Percentiles rank a stretch among this genome's conserved stretches.
phyloP scores from a whole-genome alignment of 306 rosid genomes.

The Carpinus viminea region DNA sequence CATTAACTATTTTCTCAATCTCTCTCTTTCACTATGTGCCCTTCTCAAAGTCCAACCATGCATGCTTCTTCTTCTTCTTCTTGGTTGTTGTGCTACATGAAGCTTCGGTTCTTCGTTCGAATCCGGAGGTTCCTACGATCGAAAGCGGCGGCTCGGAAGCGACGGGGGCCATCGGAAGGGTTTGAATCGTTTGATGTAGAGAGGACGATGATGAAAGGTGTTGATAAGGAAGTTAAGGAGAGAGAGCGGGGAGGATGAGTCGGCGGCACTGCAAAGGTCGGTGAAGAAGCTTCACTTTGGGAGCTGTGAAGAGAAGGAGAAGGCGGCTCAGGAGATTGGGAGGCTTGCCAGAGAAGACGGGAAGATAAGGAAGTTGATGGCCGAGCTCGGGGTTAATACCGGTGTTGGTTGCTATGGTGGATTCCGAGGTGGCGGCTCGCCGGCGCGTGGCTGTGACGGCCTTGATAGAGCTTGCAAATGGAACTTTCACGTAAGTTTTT shows the following conservation, averaged over 20 bases:
- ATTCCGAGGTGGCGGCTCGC: conserved; percentile 40
- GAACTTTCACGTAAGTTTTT: conserved; percentile 70
- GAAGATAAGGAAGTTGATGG: conserved; percentile 64
- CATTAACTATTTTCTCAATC: conserved; percentile 21
- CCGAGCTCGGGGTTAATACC: conserved; percentile 84
- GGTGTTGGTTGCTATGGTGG: conserved; percentile 73
- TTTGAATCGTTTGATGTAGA: conserved; percentile 14
- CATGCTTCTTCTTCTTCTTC: conserved; percentile 46
- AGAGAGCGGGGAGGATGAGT: conserved; percentile 41
- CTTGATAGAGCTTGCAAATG: conserved; percentile 69
- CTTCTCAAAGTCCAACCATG: conserved; percentile 48
- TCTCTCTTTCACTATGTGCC: conserved; percentile 19
- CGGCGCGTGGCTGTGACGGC: conserved; percentile 54
- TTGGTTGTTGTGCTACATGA: conserved; percentile 62
- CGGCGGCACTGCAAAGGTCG: conserved; percentile 53
- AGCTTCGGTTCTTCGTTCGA: conserved; percentile 67
- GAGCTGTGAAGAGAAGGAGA: conserved; percentile 77
- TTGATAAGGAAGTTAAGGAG: conserved; percentile 31
- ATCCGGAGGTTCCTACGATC: conserved; percentile 65
- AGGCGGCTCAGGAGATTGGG: conserved; percentile 67
- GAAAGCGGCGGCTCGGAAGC: conserved; percentile 56
- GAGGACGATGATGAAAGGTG: conserved; percentile 3
- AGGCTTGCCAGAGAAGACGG: conserved; percentile 62
- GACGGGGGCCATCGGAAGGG: conserved; percentile 30
- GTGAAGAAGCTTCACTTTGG: conserved; percentile 97